Conservation (phyloP, 2,329 filamentous ascomycete species). For the Botrytis cinerea region DNA sequence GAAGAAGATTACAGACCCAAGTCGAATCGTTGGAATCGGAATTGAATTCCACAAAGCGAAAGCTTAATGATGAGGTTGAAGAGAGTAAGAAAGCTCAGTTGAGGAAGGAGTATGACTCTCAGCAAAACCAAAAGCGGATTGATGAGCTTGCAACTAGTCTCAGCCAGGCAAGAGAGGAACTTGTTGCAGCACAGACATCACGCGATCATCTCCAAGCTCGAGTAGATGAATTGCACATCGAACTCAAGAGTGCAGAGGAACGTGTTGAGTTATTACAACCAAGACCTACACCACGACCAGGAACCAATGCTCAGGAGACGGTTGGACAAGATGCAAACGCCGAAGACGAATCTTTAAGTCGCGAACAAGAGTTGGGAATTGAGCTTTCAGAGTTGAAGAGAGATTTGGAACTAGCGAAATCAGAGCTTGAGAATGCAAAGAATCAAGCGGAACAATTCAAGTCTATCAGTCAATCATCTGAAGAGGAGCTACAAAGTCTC, state of each 20-base stretch:
- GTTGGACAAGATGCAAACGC: slow-evolving; percentile 48
- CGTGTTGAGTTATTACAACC: slow-evolving; percentile 79
- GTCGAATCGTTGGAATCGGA: slow-evolving; percentile 81
- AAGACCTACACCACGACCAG: slow-evolving; percentile 66
- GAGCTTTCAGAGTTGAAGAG: slow-evolving; percentile 86
- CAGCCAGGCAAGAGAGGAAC: slow-evolving; percentile 79
- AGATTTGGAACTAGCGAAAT: slow-evolving; percentile 77
- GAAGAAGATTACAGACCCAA: slow-evolving; percentile 75
- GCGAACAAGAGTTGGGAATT: slow-evolving; percentile 77
- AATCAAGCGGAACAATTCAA: slow-evolving; percentile 85
- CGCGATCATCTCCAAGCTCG: slow-evolving; percentile 86
- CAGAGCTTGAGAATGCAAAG: slow-evolving; percentile 79
- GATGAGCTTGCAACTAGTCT: slow-evolving; percentile 85
- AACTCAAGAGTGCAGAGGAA: slow-evolving; percentile 87
- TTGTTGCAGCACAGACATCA: slow-evolving; percentile 81
- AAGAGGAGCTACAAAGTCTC: slow-evolving; percentile 81
- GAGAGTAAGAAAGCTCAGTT: slow-evolving; percentile 80
- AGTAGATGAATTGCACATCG: slow-evolving; percentile 85
- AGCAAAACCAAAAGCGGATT: slow-evolving; percentile 86
- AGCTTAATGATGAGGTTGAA: slow-evolving; percentile 78
- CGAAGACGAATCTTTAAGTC: slow-evolving; percentile 59
- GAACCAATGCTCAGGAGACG: slow-evolving; percentile 46
- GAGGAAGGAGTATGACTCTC: slow-evolving; percentile 86
- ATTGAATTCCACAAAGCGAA: slow-evolving; percentile 75
- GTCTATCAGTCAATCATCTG: slow-evolving; percentile 79